Evolutionary conservation across 2,329 filamentous ascomycete genomes (phyloP), one percentile per base, ranked within the genome.

Genomic region (Trichoderma sp.): DNA sequence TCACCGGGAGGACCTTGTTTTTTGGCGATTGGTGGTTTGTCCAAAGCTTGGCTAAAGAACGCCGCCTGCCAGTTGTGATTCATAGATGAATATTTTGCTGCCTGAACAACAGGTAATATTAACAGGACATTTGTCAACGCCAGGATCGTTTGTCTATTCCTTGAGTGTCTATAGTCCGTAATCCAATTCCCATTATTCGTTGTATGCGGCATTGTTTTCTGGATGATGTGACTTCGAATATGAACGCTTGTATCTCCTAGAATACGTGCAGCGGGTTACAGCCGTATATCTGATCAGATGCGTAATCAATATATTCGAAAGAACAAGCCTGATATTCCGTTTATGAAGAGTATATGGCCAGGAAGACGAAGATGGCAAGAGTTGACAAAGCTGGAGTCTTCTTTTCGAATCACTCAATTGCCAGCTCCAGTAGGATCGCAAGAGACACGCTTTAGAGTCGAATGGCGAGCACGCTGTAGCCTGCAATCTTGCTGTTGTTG

Each of bases 1-100:
- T 80, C 76, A 34, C 77, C 76, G 1, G 81, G 79, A 36, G 80
- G 79, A 7, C 79, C 80, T 73, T 77, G 75, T 63, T 75, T 78
- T 72, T 78, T 75, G 24, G 74, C 74, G n/a, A 73, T 62, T 21
- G 70, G 74, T 21, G 75, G 77, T 28, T 76, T 78, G 18, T 71
- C 51, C 58, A 26, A 15, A 28, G 74, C 75, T 14, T 77, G 72
- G 63, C 74, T 75, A 14, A 79, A 74, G 69, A 78, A 78, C 28
- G 77, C 76, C 21, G 75, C 73, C 47, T 78, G 78, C 76, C 77
- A 78, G 67, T 75, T 76, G 61, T 73, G 74, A 32, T 72, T 72
- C 53, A 68, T 61, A 53, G 63, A 39, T 14, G 75, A 70, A 36
- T 73, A 64, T 14, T 73, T 34, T 63, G 74, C 71, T 14, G 77